phyloP scores from a whole-genome alignment of 345 rosid species.

The Eucalyptus erythrocorys region DNA sequence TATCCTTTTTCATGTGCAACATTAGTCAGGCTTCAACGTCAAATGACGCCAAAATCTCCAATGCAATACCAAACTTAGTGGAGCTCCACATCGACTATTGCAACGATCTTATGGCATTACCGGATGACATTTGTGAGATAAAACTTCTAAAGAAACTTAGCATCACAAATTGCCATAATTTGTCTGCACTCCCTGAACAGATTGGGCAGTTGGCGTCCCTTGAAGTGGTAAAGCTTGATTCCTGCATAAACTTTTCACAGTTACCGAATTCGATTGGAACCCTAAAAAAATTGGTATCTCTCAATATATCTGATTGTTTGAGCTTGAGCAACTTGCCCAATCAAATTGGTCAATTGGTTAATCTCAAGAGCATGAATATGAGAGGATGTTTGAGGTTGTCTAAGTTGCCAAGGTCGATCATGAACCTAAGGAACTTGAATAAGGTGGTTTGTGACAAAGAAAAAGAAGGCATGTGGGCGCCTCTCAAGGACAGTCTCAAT shows the following conservation, averaged over 20 bases:
- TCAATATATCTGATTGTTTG: conserved; percentile 38
- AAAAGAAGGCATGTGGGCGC: conserved; percentile 21
- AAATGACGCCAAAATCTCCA: not conserved
- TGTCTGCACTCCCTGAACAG: conserved; percentile 21
- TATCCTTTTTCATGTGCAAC: conserved; percentile 34
- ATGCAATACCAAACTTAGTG: conserved; percentile 15
- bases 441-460: conserved; percentile 47
- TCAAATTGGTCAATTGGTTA: conserved; percentile 23
- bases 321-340: conserved; percentile 19
- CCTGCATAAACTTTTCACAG: conserved; percentile 22
- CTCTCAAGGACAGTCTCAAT: not conserved
- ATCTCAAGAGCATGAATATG: conserved; percentile 31
- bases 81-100: conserved; percentile 43
- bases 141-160: conserved; percentile 10
- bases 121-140: conserved; percentile 12
- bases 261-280: conserved; percentile 21
- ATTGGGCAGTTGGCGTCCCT: conserved; percentile 24
- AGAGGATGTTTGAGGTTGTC: conserved; percentile 17
- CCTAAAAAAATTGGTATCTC: conserved; percentile 8
- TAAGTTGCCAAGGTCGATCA: conserved; percentile 21
- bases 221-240: conserved; percentile 19
- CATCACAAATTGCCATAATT: conserved; percentile 44
- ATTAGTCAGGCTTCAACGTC: conserved; percentile 14
- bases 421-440: conserved; percentile 9
- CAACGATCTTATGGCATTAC: conserved; percentile 25